Percentiles rank a stretch among this genome's conserved stretches.
Evolutionary conservation across 2,329 filamentous ascomycete species (phyloP).

Genomic region (Cytospora piceae): DNA sequence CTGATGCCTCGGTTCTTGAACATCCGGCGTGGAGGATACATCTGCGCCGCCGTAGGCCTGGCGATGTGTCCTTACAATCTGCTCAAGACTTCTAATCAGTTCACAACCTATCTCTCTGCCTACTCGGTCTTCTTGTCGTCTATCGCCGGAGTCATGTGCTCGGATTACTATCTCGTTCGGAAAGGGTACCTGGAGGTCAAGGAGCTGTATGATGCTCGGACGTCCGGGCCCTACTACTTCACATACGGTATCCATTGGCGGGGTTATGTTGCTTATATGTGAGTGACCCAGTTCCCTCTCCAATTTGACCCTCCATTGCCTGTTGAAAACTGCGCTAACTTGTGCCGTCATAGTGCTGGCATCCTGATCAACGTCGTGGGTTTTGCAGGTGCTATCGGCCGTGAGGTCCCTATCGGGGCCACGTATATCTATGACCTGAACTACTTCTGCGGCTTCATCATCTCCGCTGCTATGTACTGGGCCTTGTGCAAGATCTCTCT

Average conservation of each 20-base stretch:
- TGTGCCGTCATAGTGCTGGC: conserved; percentile 49
- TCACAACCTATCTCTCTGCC: conserved; percentile 88
- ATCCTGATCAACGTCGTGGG: conserved; percentile 92
- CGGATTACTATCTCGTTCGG: conserved; percentile 86
- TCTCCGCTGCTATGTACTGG: conserved; percentile 71
- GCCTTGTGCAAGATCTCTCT: conserved; percentile 69
- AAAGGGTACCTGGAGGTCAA: conserved; percentile 79
- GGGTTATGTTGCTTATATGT: conserved; percentile 79
- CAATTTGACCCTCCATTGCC: neutral
- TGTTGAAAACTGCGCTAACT: neutral
- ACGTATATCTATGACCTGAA: conserved; percentile 89
- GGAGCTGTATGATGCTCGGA: conserved; percentile 76
- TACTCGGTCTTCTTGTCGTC: conserved; percentile 94
- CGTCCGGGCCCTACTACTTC: conserved; percentile 73
- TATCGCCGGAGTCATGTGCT: conserved; percentile 88
- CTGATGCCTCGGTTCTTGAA: conserved; percentile 79
- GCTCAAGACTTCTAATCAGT: conserved; percentile 74
- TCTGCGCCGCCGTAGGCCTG: conserved; percentile 78
- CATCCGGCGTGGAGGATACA: conserved; percentile 84
- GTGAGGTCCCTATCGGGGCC: conserved; percentile 73
- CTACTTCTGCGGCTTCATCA: conserved; percentile 83
- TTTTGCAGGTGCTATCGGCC: conserved; percentile 80
- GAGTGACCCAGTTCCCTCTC: neutral
- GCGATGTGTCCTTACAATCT: conserved; percentile 89
- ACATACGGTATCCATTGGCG: conserved; percentile 78